Base-by-base conservation (phyloP, 2,329 filamentous ascomycete species). In the Xylaria sp. region DNA sequence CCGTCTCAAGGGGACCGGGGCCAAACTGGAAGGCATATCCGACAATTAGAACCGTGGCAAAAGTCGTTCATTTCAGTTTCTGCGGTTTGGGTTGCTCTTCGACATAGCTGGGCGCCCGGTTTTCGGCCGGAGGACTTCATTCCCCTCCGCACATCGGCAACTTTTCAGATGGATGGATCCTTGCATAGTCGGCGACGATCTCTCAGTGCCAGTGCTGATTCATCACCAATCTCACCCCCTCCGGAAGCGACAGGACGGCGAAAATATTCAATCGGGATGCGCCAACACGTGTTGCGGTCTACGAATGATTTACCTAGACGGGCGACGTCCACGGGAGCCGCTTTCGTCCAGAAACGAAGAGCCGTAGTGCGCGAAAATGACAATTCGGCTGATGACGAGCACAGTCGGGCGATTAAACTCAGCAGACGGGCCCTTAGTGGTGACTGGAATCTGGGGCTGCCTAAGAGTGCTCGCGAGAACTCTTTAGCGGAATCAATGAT, bases 51-150 rank as follows among this genome's bases (percentile, higher is more conserved):
- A 67, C 80, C 83, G 41, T 78, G 79, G 39, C 80, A 85, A 66
- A 84, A 82, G 71, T 78, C 73, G 15, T 80, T 88, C n/a, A 87
- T 88, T 71, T 79, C 83, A 12, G 80, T 86, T 28, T 87, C 85
- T 2, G 83, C 83, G 2, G 78, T 86, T 54, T 88, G 85, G 85
- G 81, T 88, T 8, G 80, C 83, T 4, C 78, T 88, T 23, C 82
- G 82, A 10, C 79, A 83, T 67, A 83, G 84, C 9, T 84, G 81
- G 77, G 80, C 78, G 10, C 77, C 80, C 23, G 80, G 80, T 41
- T 81, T 79, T 62, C 79, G 77, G 70, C 71, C 80, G 67, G 71
- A 71, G 51, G 71, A 78, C 56, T 68, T 76, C 13, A 71, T 74
- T 28, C 68, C 73, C 0, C 59, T 72, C 67, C 67, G 67, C 49